Percentiles rank a stretch among this genome's conserved stretches.
Conservation (phyloP, 805 yeast species). For the Wickerhamiella sergipiensis region DNA sequence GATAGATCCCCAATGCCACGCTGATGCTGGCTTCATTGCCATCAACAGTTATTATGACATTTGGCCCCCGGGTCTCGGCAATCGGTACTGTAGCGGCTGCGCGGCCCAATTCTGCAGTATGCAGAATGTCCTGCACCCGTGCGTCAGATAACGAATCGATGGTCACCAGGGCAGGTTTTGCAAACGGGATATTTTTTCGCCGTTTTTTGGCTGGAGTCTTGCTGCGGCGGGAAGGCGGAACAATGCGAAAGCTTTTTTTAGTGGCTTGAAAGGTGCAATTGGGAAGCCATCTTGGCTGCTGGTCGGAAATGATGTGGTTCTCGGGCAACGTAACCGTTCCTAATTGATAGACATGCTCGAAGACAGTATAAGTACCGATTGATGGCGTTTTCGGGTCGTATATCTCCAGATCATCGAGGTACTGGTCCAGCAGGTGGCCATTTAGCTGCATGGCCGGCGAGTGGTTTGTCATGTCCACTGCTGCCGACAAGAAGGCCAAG, state of each 20-base stretch:
- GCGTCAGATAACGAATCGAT: neutral
- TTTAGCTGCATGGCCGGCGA: neutral
- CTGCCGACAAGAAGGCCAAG: constrained; percentile 29
- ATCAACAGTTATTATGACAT: neutral
- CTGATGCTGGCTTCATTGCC: neutral
- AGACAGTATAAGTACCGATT: neutral
- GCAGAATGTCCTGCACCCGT: neutral
- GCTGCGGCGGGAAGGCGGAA: neutral
- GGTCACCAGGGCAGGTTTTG: neutral
- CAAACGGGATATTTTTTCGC: neutral
- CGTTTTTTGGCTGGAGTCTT: neutral
- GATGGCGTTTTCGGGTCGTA: neutral
- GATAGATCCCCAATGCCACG: neutral
- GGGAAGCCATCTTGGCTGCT: neutral
- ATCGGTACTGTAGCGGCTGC: neutral
- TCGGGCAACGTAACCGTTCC: neutral
- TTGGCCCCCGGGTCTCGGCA: neutral
- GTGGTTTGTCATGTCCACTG: neutral
- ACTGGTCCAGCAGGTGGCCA: neutral
- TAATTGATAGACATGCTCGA: neutral
- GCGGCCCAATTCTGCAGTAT: neutral
- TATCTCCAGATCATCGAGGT: neutral
- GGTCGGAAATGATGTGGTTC: neutral
- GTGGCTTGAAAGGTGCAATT: neutral
- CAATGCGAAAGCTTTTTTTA: neutral